Conservation (phyloP, 2,329 filamentous ascomycete species). For the Hymenoscyphus infarciens region DNA sequence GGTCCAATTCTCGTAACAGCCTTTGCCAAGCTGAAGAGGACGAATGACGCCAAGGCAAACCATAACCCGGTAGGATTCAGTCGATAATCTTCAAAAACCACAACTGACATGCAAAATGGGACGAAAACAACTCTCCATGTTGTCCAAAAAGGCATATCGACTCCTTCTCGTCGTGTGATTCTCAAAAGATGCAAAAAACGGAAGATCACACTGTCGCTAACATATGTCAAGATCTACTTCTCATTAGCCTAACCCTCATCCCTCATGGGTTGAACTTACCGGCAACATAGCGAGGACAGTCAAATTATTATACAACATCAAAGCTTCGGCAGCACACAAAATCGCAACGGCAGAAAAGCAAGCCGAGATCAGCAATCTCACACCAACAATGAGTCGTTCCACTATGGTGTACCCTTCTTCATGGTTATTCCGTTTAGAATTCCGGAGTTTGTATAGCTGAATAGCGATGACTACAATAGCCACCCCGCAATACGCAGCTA, state of each 20-base stretch:
- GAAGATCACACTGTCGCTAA: slow-evolving; percentile 28
- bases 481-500: slow-evolving; percentile 25
- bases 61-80: slow-evolving; percentile 20
- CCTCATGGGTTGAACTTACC: slow-evolving; percentile 15
- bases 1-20: slow-evolving; percentile 25
- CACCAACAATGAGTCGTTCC: slow-evolving; percentile 19
- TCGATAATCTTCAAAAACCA: slow-evolving; percentile 28
- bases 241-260: background rate
- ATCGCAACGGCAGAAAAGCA: slow-evolving; percentile 21
- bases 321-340: slow-evolving; percentile 23
- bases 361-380: slow-evolving; percentile 19
- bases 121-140: slow-evolving; percentile 23
- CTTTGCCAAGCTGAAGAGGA: slow-evolving; percentile 26
- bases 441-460: slow-evolving; percentile 17
- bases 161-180: slow-evolving; percentile 7
- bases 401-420: slow-evolving; percentile 16
- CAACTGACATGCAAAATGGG: slow-evolving; percentile 9
- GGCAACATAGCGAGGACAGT: slow-evolving; percentile 29
- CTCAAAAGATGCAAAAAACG: slow-evolving; percentile 19
- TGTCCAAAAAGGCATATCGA: slow-evolving; percentile 12
- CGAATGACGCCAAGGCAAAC: slow-evolving; percentile 21
- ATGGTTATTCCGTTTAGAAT: slow-evolving; percentile 12
- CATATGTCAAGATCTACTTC: slow-evolving; percentile 30
- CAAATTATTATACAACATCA: slow-evolving; percentile 28
- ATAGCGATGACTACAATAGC: slow-evolving; percentile 18